Evolutionary conservation across 306 rosid genomes (phyloP), one percentile per base, ranked within the genome.

Genomic region (Elaeagnus macrophylla): DNA sequence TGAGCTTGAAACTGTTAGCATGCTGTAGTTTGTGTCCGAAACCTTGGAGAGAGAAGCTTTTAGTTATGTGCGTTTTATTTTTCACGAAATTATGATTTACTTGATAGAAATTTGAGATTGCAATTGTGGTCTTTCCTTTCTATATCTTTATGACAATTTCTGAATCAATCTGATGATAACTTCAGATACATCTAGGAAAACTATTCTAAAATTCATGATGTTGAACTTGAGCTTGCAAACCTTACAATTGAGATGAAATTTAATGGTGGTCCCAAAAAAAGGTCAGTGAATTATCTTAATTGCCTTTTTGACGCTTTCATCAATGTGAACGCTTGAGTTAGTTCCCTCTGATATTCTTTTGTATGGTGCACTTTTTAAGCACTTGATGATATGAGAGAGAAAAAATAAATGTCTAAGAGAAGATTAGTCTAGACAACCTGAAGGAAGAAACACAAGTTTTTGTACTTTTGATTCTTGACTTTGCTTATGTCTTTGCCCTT

Each of bases 211-310:
- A 91, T 86, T 40, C 97, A 93, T 5, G 81, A 84, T 78, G 95
- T 91, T 12, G 96, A 91, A 65, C 86, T 94, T 37, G 89, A 86
- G 61, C 81, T 91, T 66, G 76, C 79, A 56, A 77, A 66, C 61
- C 94, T 91, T 73, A 53, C 81, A 1, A 67, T 86, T 88, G 93
- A 91, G 79, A 70, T 86, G 85, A 91, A 86, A 67, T 94, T 84
- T 57, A 91, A 91, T 8, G 88, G 94, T 19, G 97, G 97, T 47
- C 96, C 97, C 0, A 91, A 91, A 66, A 91, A 86, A 82, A 80
- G 95, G 97, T 90, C 67, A 72, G 72, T 51, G 39, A 51, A 48
- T 42, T 60, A 14, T 64, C 46, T 35, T 63, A 57, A 52, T 61
- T 61, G 17, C 42, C 64, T 79, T 61, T 64, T 50, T 49, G 42